Conservation (phyloP, 805 yeast genomes). For the Torulaspora quercuum region DNA sequence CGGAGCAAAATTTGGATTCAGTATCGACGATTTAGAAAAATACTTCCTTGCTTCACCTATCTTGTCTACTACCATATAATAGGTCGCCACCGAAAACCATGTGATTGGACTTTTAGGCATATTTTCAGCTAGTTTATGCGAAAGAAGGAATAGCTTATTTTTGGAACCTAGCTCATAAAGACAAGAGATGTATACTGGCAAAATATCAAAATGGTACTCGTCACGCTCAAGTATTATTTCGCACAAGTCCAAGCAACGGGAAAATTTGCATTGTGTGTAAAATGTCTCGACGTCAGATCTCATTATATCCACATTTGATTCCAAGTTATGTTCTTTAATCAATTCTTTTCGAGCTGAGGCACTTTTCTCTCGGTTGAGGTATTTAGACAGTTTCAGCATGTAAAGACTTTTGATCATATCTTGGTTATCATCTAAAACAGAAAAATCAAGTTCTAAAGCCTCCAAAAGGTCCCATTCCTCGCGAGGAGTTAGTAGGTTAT, state of each 20-base stretch:
- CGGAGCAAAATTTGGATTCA: constrained; percentile 86
- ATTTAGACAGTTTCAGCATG: constrained; percentile 71
- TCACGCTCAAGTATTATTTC: constrained; percentile 55
- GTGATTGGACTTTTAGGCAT: constrained; percentile 80
- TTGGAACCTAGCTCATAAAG: constrained; percentile 79
- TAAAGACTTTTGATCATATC: constrained; percentile 77
- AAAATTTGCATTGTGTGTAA: constrained; percentile 74
- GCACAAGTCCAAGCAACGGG: constrained; percentile 70
- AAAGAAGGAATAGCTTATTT: constrained; percentile 71
- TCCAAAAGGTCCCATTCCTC: constrained; percentile 84
- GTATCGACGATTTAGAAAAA: constrained; percentile 82
- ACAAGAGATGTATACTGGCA: constrained; percentile 80
- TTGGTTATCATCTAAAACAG: constrained; percentile 68
- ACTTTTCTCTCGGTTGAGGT: constrained; percentile 53
- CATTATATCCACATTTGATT: constrained; percentile 65
- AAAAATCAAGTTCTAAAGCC: constrained; percentile 58
- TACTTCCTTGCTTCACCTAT: constrained; percentile 79
- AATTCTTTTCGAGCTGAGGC: constrained; percentile 65
- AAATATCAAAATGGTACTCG: constrained; percentile 62
- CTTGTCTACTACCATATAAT: constrained; percentile 72
- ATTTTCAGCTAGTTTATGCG: constrained; percentile 81
- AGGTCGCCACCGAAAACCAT: constrained; percentile 90
- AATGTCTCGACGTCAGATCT: constrained; percentile 64
- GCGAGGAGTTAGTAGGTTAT: constrained; percentile 70
- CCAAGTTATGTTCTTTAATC: constrained; percentile 67